Evolutionary conservation across 1,139 yeast genomes (phyloP), one percentile per base, ranked within the genome.

Genomic region (Nakaseomyces nivariensis): DNA sequence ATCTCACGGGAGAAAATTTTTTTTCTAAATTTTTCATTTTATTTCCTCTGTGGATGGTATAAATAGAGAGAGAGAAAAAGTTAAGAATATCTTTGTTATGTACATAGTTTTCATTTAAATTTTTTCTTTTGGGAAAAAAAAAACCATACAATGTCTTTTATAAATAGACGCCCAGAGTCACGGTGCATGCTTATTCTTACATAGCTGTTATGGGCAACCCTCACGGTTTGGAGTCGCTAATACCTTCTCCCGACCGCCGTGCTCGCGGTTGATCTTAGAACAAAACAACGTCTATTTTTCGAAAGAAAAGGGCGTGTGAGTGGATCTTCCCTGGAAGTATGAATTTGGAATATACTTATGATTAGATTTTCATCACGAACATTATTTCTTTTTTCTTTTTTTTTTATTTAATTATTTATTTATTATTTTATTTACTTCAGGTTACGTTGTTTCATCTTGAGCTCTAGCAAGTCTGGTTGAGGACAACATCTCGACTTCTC

Each of bases 231-330:
- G 57, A 56, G 58, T 60, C 56, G 49, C 53, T 48, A 47, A 49
- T 52, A 52, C 51, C 56, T 50, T 64, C 49, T 49, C 29, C 47
- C 38, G 46, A 51, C 53, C 72, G 77, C 78, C 86, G 94, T 85
- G 94, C 94, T 85, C 89, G 92, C 92, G 92, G 84, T 70, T 73
- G 85, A 57, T 85, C 92, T 83, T 76, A 85, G 88, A 85, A 69
- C 53, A 64, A 76, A 49, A 46, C 45, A 47, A 13, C 37, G 26
- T 33, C 34, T 41, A 40, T 46, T 46, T 34, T 38, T 13, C 13
- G 4, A 5, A 6, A 37, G 33, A 36, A 37, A 27, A 33, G 37
- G 37, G 40, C 11, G 33, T 26, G 48, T 46, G 48, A 41, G 45
- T 46, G 41, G 48, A 46, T 46, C 48, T 46, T 34, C 48, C 45